Percentiles rank a stretch among this genome's conserved stretches.
Conservation (phyloP, 768 basidiomycete species). For the Megacollybia marginata region DNA sequence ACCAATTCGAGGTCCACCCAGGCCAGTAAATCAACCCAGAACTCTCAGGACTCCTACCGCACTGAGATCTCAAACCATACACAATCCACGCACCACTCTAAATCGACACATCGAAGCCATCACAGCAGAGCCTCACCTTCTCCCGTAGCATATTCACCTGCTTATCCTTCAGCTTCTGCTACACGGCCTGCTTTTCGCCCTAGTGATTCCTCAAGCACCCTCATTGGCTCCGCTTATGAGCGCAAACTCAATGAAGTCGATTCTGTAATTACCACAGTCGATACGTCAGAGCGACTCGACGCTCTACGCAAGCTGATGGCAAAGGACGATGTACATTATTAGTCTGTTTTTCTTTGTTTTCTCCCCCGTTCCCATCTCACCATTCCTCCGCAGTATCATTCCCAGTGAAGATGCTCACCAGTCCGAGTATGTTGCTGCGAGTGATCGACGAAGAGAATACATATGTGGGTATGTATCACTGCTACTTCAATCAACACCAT, state of each 20-base stretch:
- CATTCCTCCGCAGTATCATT: conserved; percentile 42
- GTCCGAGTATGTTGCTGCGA: conserved; percentile 72
- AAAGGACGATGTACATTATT: conserved; percentile 66
- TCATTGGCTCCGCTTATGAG: conserved; percentile 67
- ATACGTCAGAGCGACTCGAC: conserved; percentile 54
- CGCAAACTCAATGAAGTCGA: conserved; percentile 64
- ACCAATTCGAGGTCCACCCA: conserved; percentile 32
- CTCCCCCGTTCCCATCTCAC: conserved; percentile 3
- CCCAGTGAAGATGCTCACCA: conserved; percentile 79
- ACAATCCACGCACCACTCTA: conserved; percentile 10
- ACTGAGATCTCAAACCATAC: conserved; percentile 4
- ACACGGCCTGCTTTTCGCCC: conserved; percentile 34
- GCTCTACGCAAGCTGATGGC: conserved; percentile 59
- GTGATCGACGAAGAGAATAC: conserved; percentile 74
- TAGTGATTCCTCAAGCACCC: conserved; percentile 64
- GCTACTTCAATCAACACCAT: conserved; percentile 4
- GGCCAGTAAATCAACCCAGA: conserved; percentile 27
- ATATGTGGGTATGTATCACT: conserved; percentile 59
- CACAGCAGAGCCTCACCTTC: conserved; percentile 7
- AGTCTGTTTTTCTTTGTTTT: conserved; percentile 32
- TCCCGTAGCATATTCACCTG: conserved; percentile 13
- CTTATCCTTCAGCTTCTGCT: conserved; percentile 14
- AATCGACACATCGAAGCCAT: conserved; percentile 7
- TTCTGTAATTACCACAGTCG: conserved; percentile 40
- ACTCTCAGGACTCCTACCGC: conserved; percentile 9